Evolutionary conservation across 2,329 filamentous ascomycete genomes (phyloP).

Genomic region (Neopestalotiopsis rosae): DNA sequence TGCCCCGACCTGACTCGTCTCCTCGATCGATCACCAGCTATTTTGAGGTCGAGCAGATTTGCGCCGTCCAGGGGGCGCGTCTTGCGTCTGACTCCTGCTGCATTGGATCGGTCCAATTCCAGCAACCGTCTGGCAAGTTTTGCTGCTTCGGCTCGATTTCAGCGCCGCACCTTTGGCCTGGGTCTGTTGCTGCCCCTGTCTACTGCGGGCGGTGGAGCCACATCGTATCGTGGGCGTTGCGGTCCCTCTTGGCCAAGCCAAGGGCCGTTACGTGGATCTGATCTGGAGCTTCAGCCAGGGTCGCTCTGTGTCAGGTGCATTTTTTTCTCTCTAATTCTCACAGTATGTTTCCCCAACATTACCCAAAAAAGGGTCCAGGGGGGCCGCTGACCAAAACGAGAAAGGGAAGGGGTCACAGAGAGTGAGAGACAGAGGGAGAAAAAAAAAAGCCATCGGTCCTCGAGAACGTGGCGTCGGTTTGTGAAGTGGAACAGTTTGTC

Average conservation of each 20-base stretch:
- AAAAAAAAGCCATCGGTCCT: not conserved
- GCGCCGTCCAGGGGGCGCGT: not conserved
- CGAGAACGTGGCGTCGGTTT: not conserved
- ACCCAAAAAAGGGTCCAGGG: not conserved
- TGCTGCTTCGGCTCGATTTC: not conserved
- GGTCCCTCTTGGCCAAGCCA: not conserved
- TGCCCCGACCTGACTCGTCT: not conserved
- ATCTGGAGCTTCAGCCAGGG: not conserved
- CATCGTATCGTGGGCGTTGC: not conserved
- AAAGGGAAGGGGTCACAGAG: not conserved
- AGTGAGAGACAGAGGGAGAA: not conserved
- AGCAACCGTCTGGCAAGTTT: not conserved
- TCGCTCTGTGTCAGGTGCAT: conserved; percentile 1
- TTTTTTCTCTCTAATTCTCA: not conserved
- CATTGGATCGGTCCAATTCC: conserved; percentile 2
- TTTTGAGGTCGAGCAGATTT: not conserved
- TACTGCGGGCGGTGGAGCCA: not conserved
- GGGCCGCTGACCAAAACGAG: not conserved
- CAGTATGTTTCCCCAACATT: not conserved
- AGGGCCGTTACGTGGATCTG: not conserved
- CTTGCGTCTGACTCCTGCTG: not conserved
- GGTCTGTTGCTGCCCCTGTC: not conserved
- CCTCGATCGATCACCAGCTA: not conserved
- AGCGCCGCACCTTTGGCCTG: not conserved
- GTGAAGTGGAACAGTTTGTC: not conserved